Percentiles rank a stretch among this genome's conserved stretches.
Evolutionary conservation across 495 filamentous ascomycete species (phyloP).

Genomic region (Talaromyces thailandensis): DNA sequence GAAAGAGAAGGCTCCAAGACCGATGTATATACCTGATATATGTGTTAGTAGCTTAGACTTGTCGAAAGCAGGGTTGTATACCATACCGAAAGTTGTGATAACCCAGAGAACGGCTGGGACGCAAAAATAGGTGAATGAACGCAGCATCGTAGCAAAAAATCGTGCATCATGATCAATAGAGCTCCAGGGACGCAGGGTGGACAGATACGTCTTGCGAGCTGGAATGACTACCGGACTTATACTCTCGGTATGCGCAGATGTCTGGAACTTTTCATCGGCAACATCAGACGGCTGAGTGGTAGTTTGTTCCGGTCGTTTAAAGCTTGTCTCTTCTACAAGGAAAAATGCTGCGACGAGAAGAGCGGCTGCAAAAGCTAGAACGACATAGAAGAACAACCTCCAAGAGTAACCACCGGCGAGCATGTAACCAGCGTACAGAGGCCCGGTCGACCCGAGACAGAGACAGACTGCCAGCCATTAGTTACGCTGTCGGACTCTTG

Average conservation of each 20-base stretch:
- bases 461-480: constrained; percentile 37
- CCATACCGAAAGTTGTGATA: constrained; percentile 34
- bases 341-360: constrained; percentile 50
- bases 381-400: constrained; percentile 58
- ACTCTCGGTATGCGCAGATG: background rate
- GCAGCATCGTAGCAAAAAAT: constrained; percentile 39
- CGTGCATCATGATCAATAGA: constrained; percentile 30
- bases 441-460: constrained; percentile 49
- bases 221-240: background rate
- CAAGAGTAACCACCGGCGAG: constrained; percentile 52
- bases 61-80: background rate
- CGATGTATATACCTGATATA: constrained; percentile 42
- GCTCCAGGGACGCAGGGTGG: constrained; percentile 34
- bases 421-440: constrained; percentile 56
- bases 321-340: constrained; percentile 53
- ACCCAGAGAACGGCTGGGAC: constrained; percentile 53
- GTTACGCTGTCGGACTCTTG: background rate
- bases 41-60: background rate
- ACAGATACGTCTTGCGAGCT: constrained; percentile 27
- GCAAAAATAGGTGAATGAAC: constrained; percentile 44
- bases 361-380: constrained; percentile 46
- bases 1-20: constrained; percentile 47
- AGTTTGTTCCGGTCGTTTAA: constrained; percentile 29
- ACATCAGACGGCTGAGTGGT: background rate
- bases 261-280: constrained; percentile 9